Percentiles rank a stretch among this genome's conserved stretches.
Conservation (phyloP, 441 rosid species). For the Adansonia grandidieri region DNA sequence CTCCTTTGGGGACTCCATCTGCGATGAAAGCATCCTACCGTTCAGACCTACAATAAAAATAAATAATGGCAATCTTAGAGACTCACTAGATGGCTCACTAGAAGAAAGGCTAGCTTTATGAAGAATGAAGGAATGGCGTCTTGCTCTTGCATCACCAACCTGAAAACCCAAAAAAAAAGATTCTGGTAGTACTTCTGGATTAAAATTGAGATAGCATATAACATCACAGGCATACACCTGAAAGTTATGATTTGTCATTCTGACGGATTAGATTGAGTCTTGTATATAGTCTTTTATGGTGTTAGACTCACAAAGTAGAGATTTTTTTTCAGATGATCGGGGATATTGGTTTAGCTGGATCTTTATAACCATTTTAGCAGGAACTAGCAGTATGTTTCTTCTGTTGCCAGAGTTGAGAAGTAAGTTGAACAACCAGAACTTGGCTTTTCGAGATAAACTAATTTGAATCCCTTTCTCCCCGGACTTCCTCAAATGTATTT, state of each 20-base stretch:
- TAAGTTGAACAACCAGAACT: background rate
- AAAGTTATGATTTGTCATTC: constrained; percentile 22
- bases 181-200: background rate
- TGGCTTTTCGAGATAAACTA: background rate
- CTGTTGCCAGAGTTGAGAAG: background rate
- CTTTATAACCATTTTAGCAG: background rate
- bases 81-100: constrained; percentile 29
- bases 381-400: background rate
- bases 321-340: background rate
- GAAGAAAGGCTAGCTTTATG: constrained; percentile 45
- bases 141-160: background rate
- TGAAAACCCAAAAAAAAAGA: background rate
- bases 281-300: constrained; percentile 21
- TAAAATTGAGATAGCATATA: background rate
- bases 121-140: constrained; percentile 12
- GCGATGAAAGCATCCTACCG: constrained; percentile 63
- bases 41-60: constrained; percentile 32
- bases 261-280: constrained; percentile 16
- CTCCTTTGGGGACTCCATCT: constrained; percentile 62
- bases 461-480: background rate
- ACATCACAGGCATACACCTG: background rate
- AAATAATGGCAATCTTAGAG: constrained; percentile 29
- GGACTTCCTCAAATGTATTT: no score
- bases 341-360: constrained; percentile 13
- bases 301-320: background rate